These are phyloP conservation scores for Pythium pectinolyticum DNA, from an alignment of 352 stramenopile genomes.

Conservation along the genomic window DNA sequence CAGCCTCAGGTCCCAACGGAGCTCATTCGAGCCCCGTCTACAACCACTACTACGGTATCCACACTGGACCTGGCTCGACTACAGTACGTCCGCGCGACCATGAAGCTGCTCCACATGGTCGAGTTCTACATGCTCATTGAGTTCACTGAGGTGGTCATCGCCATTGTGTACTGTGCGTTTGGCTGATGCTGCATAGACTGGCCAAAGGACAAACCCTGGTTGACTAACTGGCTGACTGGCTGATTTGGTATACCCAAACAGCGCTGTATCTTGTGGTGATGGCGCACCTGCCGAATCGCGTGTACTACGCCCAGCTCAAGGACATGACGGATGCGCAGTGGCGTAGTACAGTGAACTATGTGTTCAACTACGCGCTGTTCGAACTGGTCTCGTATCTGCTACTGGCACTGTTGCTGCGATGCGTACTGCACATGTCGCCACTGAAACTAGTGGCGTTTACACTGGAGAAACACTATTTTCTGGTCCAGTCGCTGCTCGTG, in stretches of 20 bases:
- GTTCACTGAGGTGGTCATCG: conserved; percentile 27
- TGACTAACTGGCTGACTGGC: neutral
- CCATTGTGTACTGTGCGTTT: conserved; percentile 13
- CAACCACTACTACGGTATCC: neutral
- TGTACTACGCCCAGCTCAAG: neutral
- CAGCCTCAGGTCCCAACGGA: too few relatives aligned
- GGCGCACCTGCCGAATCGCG: neutral
- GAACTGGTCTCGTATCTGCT: neutral
- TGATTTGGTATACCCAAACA: neutral
- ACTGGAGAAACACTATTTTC: conserved; percentile 27
- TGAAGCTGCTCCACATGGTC: conserved; percentile 15
- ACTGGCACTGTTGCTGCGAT: neutral
- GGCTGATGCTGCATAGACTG: too few relatives aligned
- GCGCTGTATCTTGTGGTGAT: conserved; percentile 1
- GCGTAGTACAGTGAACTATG: neutral
- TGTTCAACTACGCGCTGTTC: neutral
- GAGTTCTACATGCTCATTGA: conserved; percentile 17
- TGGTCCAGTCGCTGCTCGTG: conserved; percentile 28
- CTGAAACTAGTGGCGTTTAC: conserved; percentile 30
- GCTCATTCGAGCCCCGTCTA: neutral
- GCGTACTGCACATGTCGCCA: neutral
- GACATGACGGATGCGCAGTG: neutral
- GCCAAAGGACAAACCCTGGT: neutral
- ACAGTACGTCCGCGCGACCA: neutral
- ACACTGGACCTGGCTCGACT: conserved; percentile 1